These are phyloP conservation scores for Yamadazyma sp. DNA, from an alignment of 805 yeast species.

Conservation along the genomic window DNA sequence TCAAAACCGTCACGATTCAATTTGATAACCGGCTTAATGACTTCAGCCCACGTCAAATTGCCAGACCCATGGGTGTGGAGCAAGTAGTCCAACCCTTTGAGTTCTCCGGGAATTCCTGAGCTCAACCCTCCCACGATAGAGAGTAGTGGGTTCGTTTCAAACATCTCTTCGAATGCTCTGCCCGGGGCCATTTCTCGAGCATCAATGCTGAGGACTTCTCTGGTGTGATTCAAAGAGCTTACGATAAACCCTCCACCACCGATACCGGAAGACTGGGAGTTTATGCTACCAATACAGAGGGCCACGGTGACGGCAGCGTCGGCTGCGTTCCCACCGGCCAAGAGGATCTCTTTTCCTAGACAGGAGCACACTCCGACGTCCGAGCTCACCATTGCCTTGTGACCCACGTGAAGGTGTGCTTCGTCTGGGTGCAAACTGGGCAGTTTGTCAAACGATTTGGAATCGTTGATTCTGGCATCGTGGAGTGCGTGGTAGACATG, in stretches of 20 bases:
- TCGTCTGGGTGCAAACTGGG: constrained; percentile 47
- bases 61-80: constrained; percentile 68
- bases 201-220: constrained; percentile 64
- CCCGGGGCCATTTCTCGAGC: constrained; percentile 89
- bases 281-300: constrained; percentile 80
- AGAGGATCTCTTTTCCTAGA: constrained; percentile 57
- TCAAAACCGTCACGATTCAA: constrained; percentile 65
- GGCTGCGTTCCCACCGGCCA: constrained; percentile 75
- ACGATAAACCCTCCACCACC: constrained; percentile 89
- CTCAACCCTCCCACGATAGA: constrained; percentile 85
- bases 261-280: constrained; percentile 82
- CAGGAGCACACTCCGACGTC: constrained; percentile 65
- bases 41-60: constrained; percentile 63
- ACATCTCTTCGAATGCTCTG: constrained; percentile 65
- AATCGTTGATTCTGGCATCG: constrained; percentile 5
- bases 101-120: constrained; percentile 87
- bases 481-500: constrained; percentile 4
- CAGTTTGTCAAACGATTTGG: constrained; percentile 12
- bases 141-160: constrained; percentile 39
- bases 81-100: constrained; percentile 74
- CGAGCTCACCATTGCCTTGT: constrained; percentile 62
- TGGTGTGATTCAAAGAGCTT: constrained; percentile 26
- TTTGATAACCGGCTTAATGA: constrained; percentile 73
- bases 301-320: constrained; percentile 92
- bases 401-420: constrained; percentile 39